phyloP scores from a whole-genome alignment of 2,329 filamentous ascomycete genomes.

The Colletotrichum caudatum region DNA sequence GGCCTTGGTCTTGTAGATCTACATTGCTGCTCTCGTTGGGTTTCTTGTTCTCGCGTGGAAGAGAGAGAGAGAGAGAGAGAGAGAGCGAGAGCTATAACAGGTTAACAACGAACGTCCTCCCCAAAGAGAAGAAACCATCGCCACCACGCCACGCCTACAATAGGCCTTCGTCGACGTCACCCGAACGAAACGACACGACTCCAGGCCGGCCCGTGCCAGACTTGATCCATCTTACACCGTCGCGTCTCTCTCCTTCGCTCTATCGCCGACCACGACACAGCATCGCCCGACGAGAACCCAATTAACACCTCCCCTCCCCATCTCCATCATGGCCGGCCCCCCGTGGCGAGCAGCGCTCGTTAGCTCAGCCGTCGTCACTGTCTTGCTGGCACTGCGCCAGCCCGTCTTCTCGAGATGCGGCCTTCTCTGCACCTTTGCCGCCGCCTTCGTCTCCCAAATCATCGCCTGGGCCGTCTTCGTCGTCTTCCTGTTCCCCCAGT shows the following conservation, averaged over 20 bases:
- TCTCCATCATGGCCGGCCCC: conserved; percentile 12
- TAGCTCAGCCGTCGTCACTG: conserved; percentile 26
- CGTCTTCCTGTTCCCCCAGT: conserved; percentile 61
- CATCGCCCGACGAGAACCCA: conserved; percentile 9
- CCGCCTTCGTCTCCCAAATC: conserved; percentile 52
- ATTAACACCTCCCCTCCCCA: background rate
- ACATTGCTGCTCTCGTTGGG: background rate
- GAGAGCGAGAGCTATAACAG: too few species aligned
- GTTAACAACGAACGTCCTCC: background rate
- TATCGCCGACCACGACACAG: background rate
- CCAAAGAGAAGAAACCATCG: background rate
- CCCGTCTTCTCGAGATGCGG: conserved; percentile 47
- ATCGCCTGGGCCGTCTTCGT: conserved; percentile 55
- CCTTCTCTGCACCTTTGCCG: conserved; percentile 52
- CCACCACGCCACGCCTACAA: background rate
- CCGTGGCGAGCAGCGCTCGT: conserved; percentile 37
- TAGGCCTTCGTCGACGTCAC: background rate
- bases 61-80: too few species aligned
- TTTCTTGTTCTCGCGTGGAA: background rate
- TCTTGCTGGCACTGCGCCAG: conserved; percentile 34
- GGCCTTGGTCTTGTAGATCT: background rate
- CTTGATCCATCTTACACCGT: background rate
- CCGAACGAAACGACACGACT: background rate
- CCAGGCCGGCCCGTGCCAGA: background rate
- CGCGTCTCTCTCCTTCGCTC: background rate